Base-by-base conservation (phyloP, 768 basidiomycete genomes). In the Lactarius sanguifluus region DNA sequence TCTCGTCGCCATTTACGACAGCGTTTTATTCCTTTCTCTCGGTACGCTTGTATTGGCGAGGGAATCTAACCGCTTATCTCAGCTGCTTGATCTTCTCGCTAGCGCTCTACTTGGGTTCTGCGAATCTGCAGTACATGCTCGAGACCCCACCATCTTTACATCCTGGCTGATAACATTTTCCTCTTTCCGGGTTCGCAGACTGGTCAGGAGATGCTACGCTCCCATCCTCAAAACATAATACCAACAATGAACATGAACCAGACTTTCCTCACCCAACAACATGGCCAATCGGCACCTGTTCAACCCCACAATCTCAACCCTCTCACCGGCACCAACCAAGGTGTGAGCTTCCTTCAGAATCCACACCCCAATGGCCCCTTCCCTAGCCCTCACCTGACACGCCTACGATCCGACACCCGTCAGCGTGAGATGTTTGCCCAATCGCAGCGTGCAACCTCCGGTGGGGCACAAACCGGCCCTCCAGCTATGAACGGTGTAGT, bases 201-300 rank as follows among this genome's bases (percentile, higher is more conserved):
- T 80, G 73, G 76, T 71, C 83, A 81, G 62, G 81, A 85, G 70
- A 78, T 85, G 77, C 70, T 85, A 60, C 81, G 82, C 77, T 82
- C 68, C 76, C 81, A 67, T 65, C n/a, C 77, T 57, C 76, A 75
- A 55, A 72, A 73, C 60, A 80, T 84, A 76, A 69, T 75, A 16
- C 71, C 71, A 10, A 58, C 45, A 23, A 47, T 50, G 23, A 45
- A 45, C 45, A 45, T 77, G 56, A 70, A 72, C 67, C 80, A 72
- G 63, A 62, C 76, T 50, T 79, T 82, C 70, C 72, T 74, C 41
- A 64, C 75, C 59, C 79, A 79, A 62, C 80, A 81, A 50, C 76
- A 75, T 41, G 72, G 72, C 8, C 81, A 80, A 72, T 79, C 75
- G 57, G 76, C 77, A 64, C 76, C 74, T 1, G 69, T 66, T 25